Evolutionary conservation across 1,284 basidiomycete species (phyloP), one percentile per base, ranked within the genome.

Genomic region (Singerocomus rubriflavus): DNA sequence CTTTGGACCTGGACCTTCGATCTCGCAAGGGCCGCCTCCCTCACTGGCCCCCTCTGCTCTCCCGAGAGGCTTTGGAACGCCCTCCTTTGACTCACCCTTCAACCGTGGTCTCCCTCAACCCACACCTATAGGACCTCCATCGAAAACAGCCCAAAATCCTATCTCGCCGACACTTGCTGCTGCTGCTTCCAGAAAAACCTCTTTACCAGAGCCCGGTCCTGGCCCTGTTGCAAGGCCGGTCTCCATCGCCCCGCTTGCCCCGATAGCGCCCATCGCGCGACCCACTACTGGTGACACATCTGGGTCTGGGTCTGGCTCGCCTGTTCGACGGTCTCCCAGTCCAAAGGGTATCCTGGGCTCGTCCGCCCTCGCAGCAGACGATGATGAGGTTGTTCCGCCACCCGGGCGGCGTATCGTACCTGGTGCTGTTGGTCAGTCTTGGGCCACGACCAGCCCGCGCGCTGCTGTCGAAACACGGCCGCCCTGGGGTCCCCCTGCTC

Each of bases 331-430:
- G 9, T 83, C 85, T 26, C 84, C 85, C 5, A 86, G 84, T 61
- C 85, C 87, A 4, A 88, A 88, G 62, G 80, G 81, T 39, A 71
- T 82, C n/a, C 70, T 87, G 9, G 87, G 88, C 13, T 88, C 85
- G n/a, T 83, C 82, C 9, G 86, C 88, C 13, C 74, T 90, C 35
- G 79, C 81, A 4, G 79, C 85, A 7, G 86, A 88, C 50, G 87
- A 88, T 55, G 88, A 90, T 62, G 88, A 89, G 59, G 84, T 89
- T n/a, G 77, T 89, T 13, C 73, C 75, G 12, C 70, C 73, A 9
- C 71, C 72, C 16, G 71, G 80, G 36, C 68, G 81, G 35, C 66
- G 72, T 16, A 68, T 69, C 56, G 59, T 68, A 32, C 71, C 76
- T 33, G 69, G 72, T 27, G 65, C 69, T 11, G 69, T 75, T 10